Conservation (phyloP, 768 basidiomycete genomes). For the Serendipita sp. region DNA sequence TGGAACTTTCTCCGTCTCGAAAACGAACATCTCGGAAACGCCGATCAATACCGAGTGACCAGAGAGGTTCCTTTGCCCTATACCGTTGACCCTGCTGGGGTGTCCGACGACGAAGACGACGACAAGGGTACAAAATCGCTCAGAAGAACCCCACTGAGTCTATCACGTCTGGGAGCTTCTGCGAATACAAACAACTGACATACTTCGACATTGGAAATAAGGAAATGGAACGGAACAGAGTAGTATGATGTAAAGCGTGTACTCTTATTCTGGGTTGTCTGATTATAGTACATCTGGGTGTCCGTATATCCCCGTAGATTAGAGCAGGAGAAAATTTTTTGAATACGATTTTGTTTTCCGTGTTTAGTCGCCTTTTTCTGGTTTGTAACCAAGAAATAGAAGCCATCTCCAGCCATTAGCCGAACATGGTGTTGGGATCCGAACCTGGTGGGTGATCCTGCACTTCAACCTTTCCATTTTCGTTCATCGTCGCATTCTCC, state of each 20-base stretch:
- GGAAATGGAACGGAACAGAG: no score
- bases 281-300: no score
- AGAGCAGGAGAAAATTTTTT: no score
- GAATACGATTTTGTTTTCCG: no score
- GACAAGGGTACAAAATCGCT: slow-evolving; percentile 22
- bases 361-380: no score
- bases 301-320: no score
- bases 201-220: no score
- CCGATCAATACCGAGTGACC: slow-evolving; percentile 82
- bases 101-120: slow-evolving; percentile 30
- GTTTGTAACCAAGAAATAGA: no score
- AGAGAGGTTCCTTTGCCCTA: slow-evolving; percentile 79
- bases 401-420: not conserved
- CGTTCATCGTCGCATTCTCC: slow-evolving; percentile 41
- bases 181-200: no score
- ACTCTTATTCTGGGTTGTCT: no score
- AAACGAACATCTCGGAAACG: slow-evolving; percentile 86
- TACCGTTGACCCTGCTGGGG: slow-evolving; percentile 28
- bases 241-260: no score
- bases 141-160: not conserved
- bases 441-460: slow-evolving; percentile 28
- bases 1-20: slow-evolving; percentile 91
- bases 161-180: not conserved
- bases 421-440: slow-evolving; percentile 3
- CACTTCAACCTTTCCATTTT: slow-evolving; percentile 44